Conservation (phyloP, 306 rosid genomes). For the Cicer bijugum region DNA sequence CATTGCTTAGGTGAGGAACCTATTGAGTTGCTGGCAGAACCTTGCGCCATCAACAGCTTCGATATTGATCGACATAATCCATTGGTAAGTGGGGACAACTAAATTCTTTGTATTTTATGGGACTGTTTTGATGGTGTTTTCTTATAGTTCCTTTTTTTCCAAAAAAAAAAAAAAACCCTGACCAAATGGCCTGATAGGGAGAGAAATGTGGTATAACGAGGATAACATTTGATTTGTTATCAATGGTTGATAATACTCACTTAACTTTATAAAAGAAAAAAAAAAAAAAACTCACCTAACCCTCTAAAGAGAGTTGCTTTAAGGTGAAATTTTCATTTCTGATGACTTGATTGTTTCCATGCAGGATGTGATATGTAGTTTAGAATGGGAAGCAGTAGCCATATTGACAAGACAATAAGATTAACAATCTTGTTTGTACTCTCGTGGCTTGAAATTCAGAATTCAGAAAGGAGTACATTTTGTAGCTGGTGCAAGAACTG, state of each 20-base stretch:
- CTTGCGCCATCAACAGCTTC: constrained; percentile 93
- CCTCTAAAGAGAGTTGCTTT: no score
- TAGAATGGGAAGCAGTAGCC: constrained; percentile 95
- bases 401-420: constrained; percentile 65
- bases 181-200: neutral
- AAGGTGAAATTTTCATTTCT: constrained; percentile 23
- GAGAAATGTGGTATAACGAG: neutral
- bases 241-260: no score
- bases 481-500: constrained; percentile 38
- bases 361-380: constrained; percentile 87
- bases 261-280: no score
- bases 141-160: neutral
- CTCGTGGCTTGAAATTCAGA: constrained; percentile 29
- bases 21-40: constrained; percentile 81
- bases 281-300: no score
- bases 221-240: neutral
- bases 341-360: constrained; percentile 38
- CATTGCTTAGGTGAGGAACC: constrained; percentile 69
- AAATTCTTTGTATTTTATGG: constrained; percentile 22
- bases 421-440: constrained; percentile 14
- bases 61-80: constrained; percentile 83
- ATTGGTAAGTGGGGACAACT: constrained; percentile 59
- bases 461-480: constrained; percentile 3
- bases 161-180: neutral
- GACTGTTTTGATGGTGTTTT: neutral